phyloP scores from a whole-genome alignment of 768 basidiomycete genomes.

The Nidularia pulvinata region DNA sequence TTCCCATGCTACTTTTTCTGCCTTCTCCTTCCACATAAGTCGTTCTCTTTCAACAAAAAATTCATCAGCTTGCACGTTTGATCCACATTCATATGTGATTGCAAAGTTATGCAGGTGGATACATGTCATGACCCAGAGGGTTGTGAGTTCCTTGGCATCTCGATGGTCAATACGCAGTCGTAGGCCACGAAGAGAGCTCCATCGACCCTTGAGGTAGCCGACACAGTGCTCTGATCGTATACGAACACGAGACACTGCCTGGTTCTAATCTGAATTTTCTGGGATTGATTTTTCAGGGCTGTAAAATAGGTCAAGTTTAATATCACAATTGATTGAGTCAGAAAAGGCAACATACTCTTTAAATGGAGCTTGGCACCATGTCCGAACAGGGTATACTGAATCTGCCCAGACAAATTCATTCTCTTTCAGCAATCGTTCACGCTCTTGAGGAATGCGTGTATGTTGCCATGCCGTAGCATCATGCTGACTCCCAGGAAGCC shows the following conservation, averaged over 20 bases:
- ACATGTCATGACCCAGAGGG: slow-evolving; percentile 24
- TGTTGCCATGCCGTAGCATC: slow-evolving; percentile 25
- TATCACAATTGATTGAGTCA: not conserved
- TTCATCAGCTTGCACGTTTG: slow-evolving; percentile 3
- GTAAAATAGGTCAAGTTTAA: not conserved
- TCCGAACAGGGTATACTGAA: slow-evolving; percentile 21
- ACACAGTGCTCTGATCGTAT: slow-evolving; percentile 26
- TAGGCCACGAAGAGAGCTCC: slow-evolving; percentile 18
- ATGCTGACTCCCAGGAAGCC: slow-evolving; percentile 28
- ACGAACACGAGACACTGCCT: slow-evolving; percentile 18
- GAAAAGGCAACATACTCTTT: slow-evolving; percentile 10
- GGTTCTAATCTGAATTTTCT: slow-evolving; percentile 16
- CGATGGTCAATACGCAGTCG: slow-evolving; percentile 15
- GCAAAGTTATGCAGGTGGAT: slow-evolving; percentile 26
- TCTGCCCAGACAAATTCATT: slow-evolving; percentile 26
- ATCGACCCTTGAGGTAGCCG: slow-evolving; percentile 25
- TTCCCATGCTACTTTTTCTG: slow-evolving; percentile 1
- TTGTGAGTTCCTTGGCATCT: slow-evolving; percentile 10
- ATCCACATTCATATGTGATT: slow-evolving; percentile 13
- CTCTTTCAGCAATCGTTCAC: slow-evolving; percentile 8
- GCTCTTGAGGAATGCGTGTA: slow-evolving; percentile 16
- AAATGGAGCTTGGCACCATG: slow-evolving; percentile 17
- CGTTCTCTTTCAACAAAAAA: slow-evolving; percentile 4
- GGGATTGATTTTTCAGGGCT: slow-evolving; percentile 15
- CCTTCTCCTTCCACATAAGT: slow-evolving; percentile 1